Conservation (phyloP, 345 rosid genomes). For the Firmiana major region DNA sequence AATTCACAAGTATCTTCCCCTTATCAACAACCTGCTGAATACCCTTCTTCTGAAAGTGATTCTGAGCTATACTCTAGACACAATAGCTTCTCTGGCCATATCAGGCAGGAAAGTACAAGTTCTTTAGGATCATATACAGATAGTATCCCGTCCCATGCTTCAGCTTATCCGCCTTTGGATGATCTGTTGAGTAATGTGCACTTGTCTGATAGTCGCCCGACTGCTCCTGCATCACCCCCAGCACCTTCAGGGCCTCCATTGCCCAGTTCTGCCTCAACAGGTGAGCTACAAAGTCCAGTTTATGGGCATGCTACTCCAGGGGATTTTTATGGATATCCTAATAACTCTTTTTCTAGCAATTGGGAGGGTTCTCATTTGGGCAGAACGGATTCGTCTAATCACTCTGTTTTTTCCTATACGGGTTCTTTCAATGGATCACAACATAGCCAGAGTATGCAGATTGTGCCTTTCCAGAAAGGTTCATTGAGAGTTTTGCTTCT, state of each 20-base stretch:
- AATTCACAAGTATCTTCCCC: conserved; percentile 30
- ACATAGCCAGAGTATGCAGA: conserved; percentile 35
- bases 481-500: conserved; percentile 75
- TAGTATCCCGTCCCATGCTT: conserved; percentile 24
- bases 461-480: conserved; percentile 60
- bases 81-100: conserved; percentile 37
- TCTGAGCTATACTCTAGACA: conserved; percentile 32
- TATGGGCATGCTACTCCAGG: conserved; percentile 34
- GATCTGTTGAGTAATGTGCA: conserved; percentile 43
- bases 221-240: conserved; percentile 43
- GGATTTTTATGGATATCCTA: conserved; percentile 55
- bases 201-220: conserved; percentile 35
- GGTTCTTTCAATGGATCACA: conserved; percentile 40
- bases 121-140: conserved; percentile 26
- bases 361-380: conserved; percentile 43
- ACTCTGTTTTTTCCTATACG: conserved; percentile 24
- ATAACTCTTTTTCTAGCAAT: conserved; percentile 48
- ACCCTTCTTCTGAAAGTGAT: conserved; percentile 34
- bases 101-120: conserved; percentile 46
- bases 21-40: conserved; percentile 35
- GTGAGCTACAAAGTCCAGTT: conserved; percentile 28
- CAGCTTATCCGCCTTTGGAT: conserved; percentile 68
- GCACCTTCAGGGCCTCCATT: conserved; percentile 39
- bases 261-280: conserved; percentile 24
- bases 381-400: conserved; percentile 36